Percentiles rank a stretch among this genome's conserved stretches.
These are phyloP conservation scores for Ustilago bromivora DNA, from an alignment of 1,284 basidiomycete species.

Conservation along the genomic window DNA sequence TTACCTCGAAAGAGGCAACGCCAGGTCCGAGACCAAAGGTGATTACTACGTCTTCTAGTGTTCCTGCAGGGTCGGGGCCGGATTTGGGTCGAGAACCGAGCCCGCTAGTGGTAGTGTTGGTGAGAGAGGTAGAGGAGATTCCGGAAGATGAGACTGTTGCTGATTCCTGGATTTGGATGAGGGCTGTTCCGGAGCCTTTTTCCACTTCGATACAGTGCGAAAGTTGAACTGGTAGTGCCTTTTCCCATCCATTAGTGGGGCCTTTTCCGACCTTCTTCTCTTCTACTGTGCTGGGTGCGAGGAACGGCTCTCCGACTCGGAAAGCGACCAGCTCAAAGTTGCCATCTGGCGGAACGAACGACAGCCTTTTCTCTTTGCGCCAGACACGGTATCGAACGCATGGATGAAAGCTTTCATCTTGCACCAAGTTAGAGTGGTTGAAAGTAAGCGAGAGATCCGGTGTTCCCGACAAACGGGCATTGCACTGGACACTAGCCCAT, in stretches of 20 bases:
- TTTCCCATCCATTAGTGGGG: conserved; percentile 37
- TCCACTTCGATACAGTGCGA: conserved; percentile 28
- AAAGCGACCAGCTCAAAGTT: conserved; percentile 53
- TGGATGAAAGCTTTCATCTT: conserved; percentile 87
- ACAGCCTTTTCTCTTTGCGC: conserved; percentile 66
- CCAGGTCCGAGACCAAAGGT: conserved; percentile 54
- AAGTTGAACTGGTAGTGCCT: conserved; percentile 16
- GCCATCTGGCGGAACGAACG: conserved; percentile 64
- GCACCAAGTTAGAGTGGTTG: conserved; percentile 75
- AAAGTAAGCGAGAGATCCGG: conserved; percentile 58
- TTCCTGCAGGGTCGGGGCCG: conserved; percentile 15
- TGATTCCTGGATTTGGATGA: conserved; percentile 26
- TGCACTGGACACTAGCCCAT: conserved; percentile 49
- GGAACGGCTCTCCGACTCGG: conserved; percentile 69
- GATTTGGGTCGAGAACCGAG: conserved; percentile 8
- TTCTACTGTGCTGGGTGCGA: conserved; percentile 2
- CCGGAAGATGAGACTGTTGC: conserved; percentile 8
- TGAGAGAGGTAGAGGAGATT: conserved; percentile 10
- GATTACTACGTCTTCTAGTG: conserved; percentile 52
- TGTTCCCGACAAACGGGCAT: conserved; percentile 69
- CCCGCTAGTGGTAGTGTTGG: not conserved
- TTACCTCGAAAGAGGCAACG: conserved; percentile 55
- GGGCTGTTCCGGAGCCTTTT: conserved; percentile 24
- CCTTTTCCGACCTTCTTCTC: conserved; percentile 10
- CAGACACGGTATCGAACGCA: conserved; percentile 86